Evolutionary conservation across 306 rosid species (phyloP).

Genomic region (Vigna mungo): DNA sequence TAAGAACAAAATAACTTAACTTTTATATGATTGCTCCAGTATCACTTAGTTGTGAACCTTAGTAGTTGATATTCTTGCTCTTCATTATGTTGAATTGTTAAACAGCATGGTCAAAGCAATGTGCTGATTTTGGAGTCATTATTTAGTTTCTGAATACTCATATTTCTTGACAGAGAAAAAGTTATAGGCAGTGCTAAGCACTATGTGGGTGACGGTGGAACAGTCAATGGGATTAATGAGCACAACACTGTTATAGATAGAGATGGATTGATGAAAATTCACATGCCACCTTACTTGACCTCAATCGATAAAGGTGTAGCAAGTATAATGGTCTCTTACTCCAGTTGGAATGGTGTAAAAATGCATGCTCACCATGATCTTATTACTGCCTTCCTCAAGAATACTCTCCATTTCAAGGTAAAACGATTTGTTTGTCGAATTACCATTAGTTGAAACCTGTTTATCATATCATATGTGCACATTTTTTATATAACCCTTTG

Average conservation of each 20-base stretch:
- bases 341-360: slow-evolving; percentile 61
- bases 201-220: slow-evolving; percentile 59
- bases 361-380: slow-evolving; percentile 59
- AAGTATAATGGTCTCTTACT: slow-evolving; percentile 59
- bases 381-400: slow-evolving; percentile 52
- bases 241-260: slow-evolving; percentile 46
- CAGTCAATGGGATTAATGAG: slow-evolving; percentile 52
- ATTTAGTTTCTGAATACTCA: slow-evolving; percentile 30
- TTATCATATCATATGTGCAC: neutral
- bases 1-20: neutral
- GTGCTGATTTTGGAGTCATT: slow-evolving; percentile 23
- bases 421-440: slow-evolving; percentile 18
- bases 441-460: neutral
- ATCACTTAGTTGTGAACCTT: no score
- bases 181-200: slow-evolving; percentile 55
- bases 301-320: slow-evolving; percentile 56
- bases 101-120: neutral
- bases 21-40: slow-evolving; percentile 31
- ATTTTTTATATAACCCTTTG: neutral
- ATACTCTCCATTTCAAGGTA: slow-evolving; percentile 51
- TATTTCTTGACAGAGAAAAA: slow-evolving; percentile 46
- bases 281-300: slow-evolving; percentile 48
- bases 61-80: no score
- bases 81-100: no score
- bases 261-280: slow-evolving; percentile 51